Conservation (phyloP, 2,329 filamentous ascomycete genomes). For the Stagonosporopsis cucurbitacearum region DNA sequence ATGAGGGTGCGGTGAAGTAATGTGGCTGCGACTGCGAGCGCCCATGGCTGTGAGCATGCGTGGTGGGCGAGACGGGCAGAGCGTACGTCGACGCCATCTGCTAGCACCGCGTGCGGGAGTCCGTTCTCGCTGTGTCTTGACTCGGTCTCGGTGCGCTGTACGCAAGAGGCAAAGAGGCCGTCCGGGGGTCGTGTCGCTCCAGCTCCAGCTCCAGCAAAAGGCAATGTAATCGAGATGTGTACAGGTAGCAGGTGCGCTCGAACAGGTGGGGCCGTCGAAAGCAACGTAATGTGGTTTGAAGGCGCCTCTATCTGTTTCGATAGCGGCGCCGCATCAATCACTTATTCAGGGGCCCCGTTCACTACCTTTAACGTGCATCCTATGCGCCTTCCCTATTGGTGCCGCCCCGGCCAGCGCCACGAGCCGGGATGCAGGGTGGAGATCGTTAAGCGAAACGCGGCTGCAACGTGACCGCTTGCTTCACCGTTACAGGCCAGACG, state of each 20-base stretch:
- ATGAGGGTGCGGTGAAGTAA: conserved; percentile 34
- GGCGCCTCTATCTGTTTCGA: conserved; percentile 28
- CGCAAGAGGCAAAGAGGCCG: conserved; percentile 20
- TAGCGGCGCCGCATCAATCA: conserved; percentile 19
- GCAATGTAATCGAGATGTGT: background rate
- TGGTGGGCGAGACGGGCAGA: conserved; percentile 46
- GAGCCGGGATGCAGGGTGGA: conserved; percentile 9
- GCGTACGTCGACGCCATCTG: conserved; percentile 56
- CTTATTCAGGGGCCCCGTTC: conserved; percentile 18
- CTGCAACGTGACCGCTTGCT: conserved; percentile 21
- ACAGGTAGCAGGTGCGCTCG: conserved; percentile 11
- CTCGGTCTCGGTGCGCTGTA: conserved; percentile 21
- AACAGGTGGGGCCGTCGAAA: conserved; percentile 17
- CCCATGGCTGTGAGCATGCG: conserved; percentile 45
- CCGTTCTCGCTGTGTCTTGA: conserved; percentile 28
- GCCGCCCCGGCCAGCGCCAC: conserved; percentile 11
- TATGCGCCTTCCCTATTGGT: conserved; percentile 21
- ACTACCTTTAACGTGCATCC: conserved; percentile 16
- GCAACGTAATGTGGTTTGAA: conserved; percentile 18
- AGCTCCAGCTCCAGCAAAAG: background rate
- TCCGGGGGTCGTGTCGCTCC: conserved; percentile 11
- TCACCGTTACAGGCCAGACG: conserved; percentile 25
- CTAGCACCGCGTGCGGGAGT: conserved; percentile 25
- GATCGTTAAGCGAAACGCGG: conserved; percentile 18
- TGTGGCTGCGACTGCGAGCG: conserved; percentile 46